phyloP scores from a whole-genome alignment of 495 filamentous ascomycete species.

The Aspergillus kassunensis region DNA sequence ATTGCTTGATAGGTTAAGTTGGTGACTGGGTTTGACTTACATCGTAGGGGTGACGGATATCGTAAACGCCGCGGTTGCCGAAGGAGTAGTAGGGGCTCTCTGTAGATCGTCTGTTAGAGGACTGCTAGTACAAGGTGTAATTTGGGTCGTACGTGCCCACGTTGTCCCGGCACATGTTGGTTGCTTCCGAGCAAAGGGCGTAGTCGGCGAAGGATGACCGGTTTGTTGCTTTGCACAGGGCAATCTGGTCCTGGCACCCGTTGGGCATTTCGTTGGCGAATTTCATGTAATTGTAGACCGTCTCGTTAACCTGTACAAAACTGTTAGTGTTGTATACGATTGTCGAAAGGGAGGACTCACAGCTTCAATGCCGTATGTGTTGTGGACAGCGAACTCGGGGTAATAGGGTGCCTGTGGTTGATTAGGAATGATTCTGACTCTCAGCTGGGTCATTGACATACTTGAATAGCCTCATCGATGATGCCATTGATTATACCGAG shows the following conservation, averaged over 20 bases:
- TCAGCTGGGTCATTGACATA: neutral
- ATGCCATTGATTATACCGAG: constrained; percentile 65
- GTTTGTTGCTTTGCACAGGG: constrained; percentile 43
- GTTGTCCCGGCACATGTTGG: constrained; percentile 39
- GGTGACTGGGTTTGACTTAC: no score
- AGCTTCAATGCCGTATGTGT: constrained; percentile 69
- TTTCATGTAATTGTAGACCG: constrained; percentile 46
- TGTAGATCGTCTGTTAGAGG: constrained; percentile 6
- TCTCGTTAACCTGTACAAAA: constrained; percentile 46
- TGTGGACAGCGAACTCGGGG: constrained; percentile 63
- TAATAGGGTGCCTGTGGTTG: constrained; percentile 51
- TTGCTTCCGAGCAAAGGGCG: constrained; percentile 35
- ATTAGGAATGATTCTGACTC: neutral
- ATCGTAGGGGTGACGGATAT: constrained; percentile 49
- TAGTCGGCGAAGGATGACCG: constrained; percentile 40
- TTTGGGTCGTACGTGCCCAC: constrained; percentile 28
- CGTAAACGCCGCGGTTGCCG: constrained; percentile 53
- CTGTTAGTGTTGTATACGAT: neutral
- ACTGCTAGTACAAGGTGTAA: neutral
- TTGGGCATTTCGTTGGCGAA: constrained; percentile 48
- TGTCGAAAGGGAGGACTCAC: constrained; percentile 30
- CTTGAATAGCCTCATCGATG: constrained; percentile 65
- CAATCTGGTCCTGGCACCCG: constrained; percentile 58
- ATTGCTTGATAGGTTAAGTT: no score
- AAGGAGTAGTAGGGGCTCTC: constrained; percentile 32